A percentile compares a stretch with the other conserved stretches of the same genome.
Evolutionary conservation across 164 flowering plant species (phyloP).

Genomic region (Magnolia changhungtana): DNA sequence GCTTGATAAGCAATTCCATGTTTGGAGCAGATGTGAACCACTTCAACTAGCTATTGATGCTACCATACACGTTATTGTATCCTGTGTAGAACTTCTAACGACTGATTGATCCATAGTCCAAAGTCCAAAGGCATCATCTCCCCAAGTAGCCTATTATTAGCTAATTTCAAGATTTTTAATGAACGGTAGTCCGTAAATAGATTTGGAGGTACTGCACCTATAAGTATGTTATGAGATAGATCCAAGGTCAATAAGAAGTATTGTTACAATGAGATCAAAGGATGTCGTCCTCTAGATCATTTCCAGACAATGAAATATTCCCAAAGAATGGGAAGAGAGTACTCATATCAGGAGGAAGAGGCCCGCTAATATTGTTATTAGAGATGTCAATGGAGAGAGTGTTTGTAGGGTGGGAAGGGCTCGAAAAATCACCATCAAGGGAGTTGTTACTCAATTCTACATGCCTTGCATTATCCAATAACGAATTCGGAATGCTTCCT

Average conservation of each 20-base stretch:
- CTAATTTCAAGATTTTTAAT: background rate
- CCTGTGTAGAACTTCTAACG: background rate
- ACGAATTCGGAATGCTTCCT: background rate
- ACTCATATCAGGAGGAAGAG: background rate
- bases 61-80: background rate
- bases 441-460: background rate
- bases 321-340: background rate
- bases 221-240: background rate
- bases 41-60: background rate
- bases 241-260: background rate
- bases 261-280: background rate
- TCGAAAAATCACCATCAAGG: background rate
- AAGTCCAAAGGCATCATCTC: background rate
- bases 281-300: background rate
- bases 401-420: background rate
- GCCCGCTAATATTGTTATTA: background rate
- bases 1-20: background rate
- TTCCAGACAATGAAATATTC: background rate
- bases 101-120: accelerated
- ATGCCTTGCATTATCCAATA: background rate
- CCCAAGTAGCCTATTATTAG: background rate
- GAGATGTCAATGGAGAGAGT: background rate
- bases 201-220: background rate
- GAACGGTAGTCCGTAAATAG: background rate
- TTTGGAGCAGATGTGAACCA: background rate